A percentile compares a stretch with the other conserved stretches of the same genome.
Conservation (phyloP, 2,329 filamentous ascomycete species). For the Fusarium multiceps region DNA sequence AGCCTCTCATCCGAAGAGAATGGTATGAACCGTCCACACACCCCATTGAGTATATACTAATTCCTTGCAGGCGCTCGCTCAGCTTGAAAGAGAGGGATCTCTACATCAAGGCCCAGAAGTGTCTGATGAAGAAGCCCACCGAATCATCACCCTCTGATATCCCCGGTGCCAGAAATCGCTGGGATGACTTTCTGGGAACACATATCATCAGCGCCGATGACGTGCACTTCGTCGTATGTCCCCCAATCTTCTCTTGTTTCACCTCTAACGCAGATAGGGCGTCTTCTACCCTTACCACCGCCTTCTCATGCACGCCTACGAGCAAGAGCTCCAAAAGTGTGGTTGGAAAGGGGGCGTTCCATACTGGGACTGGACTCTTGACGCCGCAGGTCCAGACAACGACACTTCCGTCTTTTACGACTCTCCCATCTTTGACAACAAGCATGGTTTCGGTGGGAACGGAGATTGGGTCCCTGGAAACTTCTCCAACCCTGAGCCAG, state of each 20-base stretch:
- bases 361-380: slow-evolving; percentile 42
- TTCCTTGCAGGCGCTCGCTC: slow-evolving; percentile 10
- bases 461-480: slow-evolving; percentile 32
- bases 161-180: slow-evolving; percentile 25
- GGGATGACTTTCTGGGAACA: slow-evolving; percentile 33
- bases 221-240: slow-evolving; percentile 29
- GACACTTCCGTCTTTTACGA: slow-evolving; percentile 28
- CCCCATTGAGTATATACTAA: rapidly evolving
- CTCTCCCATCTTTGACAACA: slow-evolving; percentile 49
- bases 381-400: slow-evolving; percentile 24
- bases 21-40: neutral
- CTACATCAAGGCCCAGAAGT: slow-evolving; percentile 36
- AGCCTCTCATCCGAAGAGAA: slow-evolving; percentile 24
- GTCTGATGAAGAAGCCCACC: slow-evolving; percentile 23
- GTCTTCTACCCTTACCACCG: slow-evolving; percentile 35
- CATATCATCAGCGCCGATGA: slow-evolving; percentile 30
- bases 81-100: slow-evolving; percentile 10
- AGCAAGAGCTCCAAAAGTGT: slow-evolving; percentile 41
- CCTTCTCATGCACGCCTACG: slow-evolving; percentile 34
- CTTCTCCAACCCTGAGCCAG: slow-evolving; percentile 21
- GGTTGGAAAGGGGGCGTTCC: slow-evolving; percentile 41
- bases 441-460: slow-evolving; percentile 35
- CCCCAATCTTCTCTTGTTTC: rapidly evolving
- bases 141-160: slow-evolving; percentile 15
- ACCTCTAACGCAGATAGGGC: neutral